Evolutionary conservation across 75 land plant species (phyloP), one percentile per base, ranked within the genome.

Genomic region (Picea glauca): DNA sequence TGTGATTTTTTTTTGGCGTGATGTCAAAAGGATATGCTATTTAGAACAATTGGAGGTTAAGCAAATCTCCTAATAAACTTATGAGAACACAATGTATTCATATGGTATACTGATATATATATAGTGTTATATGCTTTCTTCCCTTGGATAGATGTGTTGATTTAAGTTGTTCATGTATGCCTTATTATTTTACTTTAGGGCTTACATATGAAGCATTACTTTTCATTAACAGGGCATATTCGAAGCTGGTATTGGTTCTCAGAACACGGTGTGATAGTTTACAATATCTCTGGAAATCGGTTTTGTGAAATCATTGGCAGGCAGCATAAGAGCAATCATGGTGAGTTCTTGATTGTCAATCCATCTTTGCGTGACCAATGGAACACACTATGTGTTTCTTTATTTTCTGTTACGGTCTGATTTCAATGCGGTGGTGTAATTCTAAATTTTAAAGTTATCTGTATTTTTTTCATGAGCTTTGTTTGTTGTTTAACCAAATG

Each of bases 161-260:
- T 70, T 70, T 20, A 9, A 11, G 38, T 70, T 68, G 38, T 70
- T 46, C 8, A 11, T 38, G 74, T 9, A 40, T n/a, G 74, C 20
- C 54, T 40, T 70, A 8, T 43, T 43, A 18, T 70, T 70, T 40
- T 70, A 17, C 20, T 43, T 70, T 43, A 70, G 43, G 21, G 23
- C n/a, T 70, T 43, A 70, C 74, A 40, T 66, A 14, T 11, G 0
- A 70, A 43, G 74, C 13, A 11, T 73, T n/a, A 11, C 56, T 46
- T 58, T 84, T 66, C n/a, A n/a, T 43, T 80, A 50, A 62, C 79
- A 98, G 99, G 98, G 21, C 85, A 85, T 82, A 93, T 98, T 20
- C 83, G 96, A 73, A 83, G 90, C 76, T 98, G 99, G 99, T 98
- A 93, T 82, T 95, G 90, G 98, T 98, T 98, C 85, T 88, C 99